These are phyloP conservation scores for Monosporascus ibericus DNA, from an alignment of 2,329 filamentous ascomycete species.

Conservation along the genomic window DNA sequence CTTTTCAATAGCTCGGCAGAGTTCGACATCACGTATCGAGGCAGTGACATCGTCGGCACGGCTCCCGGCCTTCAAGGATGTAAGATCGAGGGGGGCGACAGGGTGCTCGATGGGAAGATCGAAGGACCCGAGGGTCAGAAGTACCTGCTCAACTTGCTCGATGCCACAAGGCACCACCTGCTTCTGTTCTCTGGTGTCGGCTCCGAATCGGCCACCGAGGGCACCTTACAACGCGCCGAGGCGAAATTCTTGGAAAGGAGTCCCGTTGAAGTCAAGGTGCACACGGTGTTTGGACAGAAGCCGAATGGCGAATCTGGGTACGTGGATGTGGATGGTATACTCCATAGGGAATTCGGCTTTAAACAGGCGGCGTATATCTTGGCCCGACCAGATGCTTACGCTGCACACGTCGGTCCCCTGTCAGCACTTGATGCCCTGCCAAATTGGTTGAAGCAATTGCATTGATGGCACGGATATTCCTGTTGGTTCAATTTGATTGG, in stretches of 20 bases:
- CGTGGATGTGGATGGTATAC: conserved; percentile 13
- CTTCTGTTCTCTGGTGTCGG: conserved; percentile 21
- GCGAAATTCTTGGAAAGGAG: conserved; percentile 8
- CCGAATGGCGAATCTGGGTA: conserved; percentile 7
- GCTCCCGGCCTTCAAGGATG: conserved; percentile 22
- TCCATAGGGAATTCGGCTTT: conserved; percentile 20
- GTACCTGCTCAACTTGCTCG: conserved; percentile 18
- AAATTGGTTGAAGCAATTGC: conserved; percentile 6
- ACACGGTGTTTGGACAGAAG: conserved; percentile 13
- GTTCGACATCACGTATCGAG: conserved; percentile 32
- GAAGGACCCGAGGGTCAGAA: conserved; percentile 8
- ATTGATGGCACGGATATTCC: not conserved
- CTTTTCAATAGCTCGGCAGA: conserved; percentile 32
- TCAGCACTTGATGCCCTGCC: conserved; percentile 9
- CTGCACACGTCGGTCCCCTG: conserved; percentile 21
- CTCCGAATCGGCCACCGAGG: conserved; percentile 4
- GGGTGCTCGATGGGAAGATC: conserved; percentile 32
- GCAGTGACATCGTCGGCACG: conserved; percentile 26
- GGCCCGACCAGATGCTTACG: conserved; percentile 22
- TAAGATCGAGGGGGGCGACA: conserved; percentile 37
- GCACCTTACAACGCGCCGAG: conserved; percentile 13
- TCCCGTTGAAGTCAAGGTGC: conserved; percentile 9
- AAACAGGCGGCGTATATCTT: conserved; percentile 16
- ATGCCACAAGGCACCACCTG: conserved; percentile 16
- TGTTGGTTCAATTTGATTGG: not conserved